Conservation (phyloP, 768 basidiomycete genomes). For the Xerocomellus amylosporus region DNA sequence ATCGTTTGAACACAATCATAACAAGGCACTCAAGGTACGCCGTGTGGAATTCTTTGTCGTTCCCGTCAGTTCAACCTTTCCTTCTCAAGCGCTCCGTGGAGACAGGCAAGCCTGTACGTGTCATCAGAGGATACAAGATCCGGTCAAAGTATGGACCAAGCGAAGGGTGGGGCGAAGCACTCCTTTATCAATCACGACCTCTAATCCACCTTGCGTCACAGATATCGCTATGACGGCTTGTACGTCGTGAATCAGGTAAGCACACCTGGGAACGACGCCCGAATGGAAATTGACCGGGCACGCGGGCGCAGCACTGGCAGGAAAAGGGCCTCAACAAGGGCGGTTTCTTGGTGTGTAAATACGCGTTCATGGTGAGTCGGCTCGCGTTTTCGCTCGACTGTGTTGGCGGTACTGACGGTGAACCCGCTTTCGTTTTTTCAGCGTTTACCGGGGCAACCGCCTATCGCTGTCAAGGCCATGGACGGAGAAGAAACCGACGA, state of each 20-base stretch:
- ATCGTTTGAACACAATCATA: constrained; percentile 69
- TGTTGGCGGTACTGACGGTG: neutral
- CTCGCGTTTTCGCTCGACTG: neutral
- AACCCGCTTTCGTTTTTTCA: neutral
- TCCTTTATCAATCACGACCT: neutral
- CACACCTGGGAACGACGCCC: neutral
- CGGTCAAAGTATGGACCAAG: constrained; percentile 70
- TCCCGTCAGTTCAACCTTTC: neutral
- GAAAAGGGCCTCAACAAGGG: constrained; percentile 66
- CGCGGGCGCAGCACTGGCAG: constrained; percentile 58
- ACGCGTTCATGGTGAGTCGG: constrained; percentile 66
- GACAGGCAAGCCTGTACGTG: constrained; percentile 78
- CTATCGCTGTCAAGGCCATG: constrained; percentile 24
- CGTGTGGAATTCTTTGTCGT: neutral
- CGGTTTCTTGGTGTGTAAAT: constrained; percentile 83
- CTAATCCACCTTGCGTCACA: constrained; percentile 21
- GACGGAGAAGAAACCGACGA: constrained; percentile 10
- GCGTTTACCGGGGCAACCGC: constrained; percentile 27
- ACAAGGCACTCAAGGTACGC: constrained; percentile 62
- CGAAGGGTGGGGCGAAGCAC: constrained; percentile 54
- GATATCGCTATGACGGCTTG: constrained; percentile 90
- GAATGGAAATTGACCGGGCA: neutral
- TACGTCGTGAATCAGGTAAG: constrained; percentile 73
- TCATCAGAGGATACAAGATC: constrained; percentile 74
- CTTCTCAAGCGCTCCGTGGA: constrained; percentile 63